phyloP scores from a whole-genome alignment of 305 asterid genomes.

The Rubia balearica region DNA sequence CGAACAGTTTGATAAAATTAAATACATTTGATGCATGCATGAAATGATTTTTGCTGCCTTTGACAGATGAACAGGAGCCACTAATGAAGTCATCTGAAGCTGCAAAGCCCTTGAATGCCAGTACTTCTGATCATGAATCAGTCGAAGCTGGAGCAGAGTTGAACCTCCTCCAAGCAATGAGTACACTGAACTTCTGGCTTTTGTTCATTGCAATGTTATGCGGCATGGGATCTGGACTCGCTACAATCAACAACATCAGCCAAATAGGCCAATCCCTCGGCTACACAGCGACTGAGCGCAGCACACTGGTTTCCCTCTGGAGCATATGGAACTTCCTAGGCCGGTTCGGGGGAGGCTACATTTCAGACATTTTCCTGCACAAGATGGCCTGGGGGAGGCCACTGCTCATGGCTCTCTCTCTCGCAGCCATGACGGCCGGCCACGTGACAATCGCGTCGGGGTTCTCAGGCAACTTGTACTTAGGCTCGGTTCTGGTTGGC shows the following conservation, averaged over 20 bases:
- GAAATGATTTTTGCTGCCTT: background rate
- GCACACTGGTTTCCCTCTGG: slow-evolving; percentile 25
- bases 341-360: slow-evolving; percentile 27
- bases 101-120: slow-evolving; percentile 5
- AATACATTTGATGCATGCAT: too few relatives aligned
- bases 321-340: slow-evolving; percentile 29
- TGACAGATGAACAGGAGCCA: slow-evolving; percentile 17
- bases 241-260: slow-evolving; percentile 26
- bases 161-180: slow-evolving; percentile 52
- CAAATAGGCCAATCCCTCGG: slow-evolving; percentile 27
- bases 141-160: slow-evolving; percentile 28
- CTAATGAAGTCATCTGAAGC: background rate
- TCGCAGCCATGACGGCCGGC: slow-evolving; percentile 25
- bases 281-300: slow-evolving; percentile 15
- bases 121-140: slow-evolving; percentile 17
- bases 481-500: slow-evolving; percentile 23
- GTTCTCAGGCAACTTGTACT: slow-evolving; percentile 20
- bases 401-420: slow-evolving; percentile 18
- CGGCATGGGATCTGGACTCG: slow-evolving; percentile 40
- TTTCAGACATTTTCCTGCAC: slow-evolving; percentile 19
- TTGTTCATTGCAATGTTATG: slow-evolving; percentile 66
- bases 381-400: slow-evolving; percentile 25
- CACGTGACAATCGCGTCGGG: slow-evolving; percentile 23
- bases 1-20: too few relatives aligned
- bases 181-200: slow-evolving; percentile 68